A percentile compares a stretch with the other conserved stretches of the same genome.
phyloP scores from a whole-genome alignment of 139 green algal genomes.

The Dunaliella primolecta region DNA sequence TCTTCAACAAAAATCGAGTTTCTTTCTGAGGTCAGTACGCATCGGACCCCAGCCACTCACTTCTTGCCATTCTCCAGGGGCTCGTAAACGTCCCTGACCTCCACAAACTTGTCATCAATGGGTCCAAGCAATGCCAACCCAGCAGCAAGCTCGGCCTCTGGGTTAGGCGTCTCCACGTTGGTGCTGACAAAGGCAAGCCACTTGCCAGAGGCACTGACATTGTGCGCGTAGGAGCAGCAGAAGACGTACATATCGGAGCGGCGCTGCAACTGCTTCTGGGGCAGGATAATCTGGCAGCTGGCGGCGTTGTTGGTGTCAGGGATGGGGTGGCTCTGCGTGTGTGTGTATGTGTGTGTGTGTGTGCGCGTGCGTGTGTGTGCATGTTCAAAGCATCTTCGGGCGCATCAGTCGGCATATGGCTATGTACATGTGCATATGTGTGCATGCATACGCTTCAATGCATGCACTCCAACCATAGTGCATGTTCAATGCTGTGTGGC shows the following conservation, averaged over 20 bases:
- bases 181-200: slow-evolving; percentile 98
- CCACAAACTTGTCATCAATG: slow-evolving; percentile 93
- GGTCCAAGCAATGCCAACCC: slow-evolving; percentile 88
- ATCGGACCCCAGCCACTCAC: no score
- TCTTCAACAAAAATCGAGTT: no score
- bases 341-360: no score
- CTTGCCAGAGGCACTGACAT: slow-evolving; percentile 82
- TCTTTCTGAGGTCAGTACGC: no score
- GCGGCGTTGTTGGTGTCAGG: slow-evolving; percentile 88
- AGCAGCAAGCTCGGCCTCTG: slow-evolving; percentile 63
- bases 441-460: no score
- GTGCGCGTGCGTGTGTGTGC: background rate
- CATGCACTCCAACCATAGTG: no score
- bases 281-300: slow-evolving; percentile 95
- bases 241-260: slow-evolving; percentile 98
- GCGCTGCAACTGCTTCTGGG: slow-evolving; percentile 91
- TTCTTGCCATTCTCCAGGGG: slow-evolving; percentile 68
- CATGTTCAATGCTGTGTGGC: no score
- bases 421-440: no score
- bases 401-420: no score
- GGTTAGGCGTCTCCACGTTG: slow-evolving; percentile 83
- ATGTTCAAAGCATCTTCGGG: background rate
- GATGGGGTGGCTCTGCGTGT: slow-evolving; percentile 89
- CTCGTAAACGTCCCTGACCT: slow-evolving; percentile 71
- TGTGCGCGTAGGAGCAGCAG: slow-evolving; percentile 92